Evolutionary conservation across 192 early-diverging fungal genomes (phyloP), one percentile per base, ranked within the genome.

Genomic region (Coemansia sp.): DNA sequence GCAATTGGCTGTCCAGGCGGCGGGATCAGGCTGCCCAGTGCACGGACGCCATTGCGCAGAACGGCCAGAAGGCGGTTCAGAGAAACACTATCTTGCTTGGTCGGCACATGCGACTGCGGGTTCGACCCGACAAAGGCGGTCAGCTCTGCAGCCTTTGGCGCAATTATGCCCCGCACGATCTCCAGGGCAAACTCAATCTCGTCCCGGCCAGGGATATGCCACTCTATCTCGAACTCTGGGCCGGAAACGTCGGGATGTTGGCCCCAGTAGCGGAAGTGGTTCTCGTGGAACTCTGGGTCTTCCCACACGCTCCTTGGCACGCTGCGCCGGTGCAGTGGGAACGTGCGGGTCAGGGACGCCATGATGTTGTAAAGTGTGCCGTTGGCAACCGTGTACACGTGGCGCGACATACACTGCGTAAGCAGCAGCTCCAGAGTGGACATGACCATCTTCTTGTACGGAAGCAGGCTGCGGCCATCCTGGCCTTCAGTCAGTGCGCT

Each of bases 261-360:
- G 4, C 91, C 90, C 94, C 94, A 97, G 17, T 82, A 64, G 50
- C 78, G 51, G 50, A 91, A 85, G 23, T 83, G 83, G 20, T 80
- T 73, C 13, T 74, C 49, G 64, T 78, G 80, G 62, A 83, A 85
- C 39, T 78, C 78, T 2, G 63, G 32, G 17, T 58, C 47, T 7
- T 51, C 37, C 69, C 69, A 73, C 44, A 51, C 30, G 26, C 33
- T 29, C 19, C 48, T 42, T 0, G 69, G 40, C 29, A 65, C 63
- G 51, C 62, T 73, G 46, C 51, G 69, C 5, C 58, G 44, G 31
- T 31, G 38, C 13, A 43, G 29, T 5, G 58, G 53, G 17, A 46
- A 34, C 7, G 60, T 47, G 30, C 39, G 40, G 7, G 50, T 56
- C 39, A 61, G 49, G 19, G 27, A 38, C 35, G 25, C 13, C 12